Base-by-base conservation (phyloP, 805 yeast species). In the Hermanozyma aechmeae region DNA sequence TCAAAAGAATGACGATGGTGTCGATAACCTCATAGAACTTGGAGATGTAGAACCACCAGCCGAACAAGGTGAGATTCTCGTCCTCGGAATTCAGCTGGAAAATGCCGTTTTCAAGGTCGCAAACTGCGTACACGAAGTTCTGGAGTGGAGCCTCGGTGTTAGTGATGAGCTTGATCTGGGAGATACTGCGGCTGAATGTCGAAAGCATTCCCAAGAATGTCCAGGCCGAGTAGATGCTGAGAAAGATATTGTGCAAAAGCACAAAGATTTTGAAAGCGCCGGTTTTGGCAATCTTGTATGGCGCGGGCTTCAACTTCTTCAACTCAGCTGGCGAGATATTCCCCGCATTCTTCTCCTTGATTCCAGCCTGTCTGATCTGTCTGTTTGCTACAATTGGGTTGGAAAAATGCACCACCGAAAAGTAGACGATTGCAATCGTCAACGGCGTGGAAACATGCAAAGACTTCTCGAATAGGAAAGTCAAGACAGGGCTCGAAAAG, bases 11-110 rank as follows among this genome's bases (percentile, higher is more conserved):
- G 40, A 79, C 73, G 20, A 70, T 50, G 4, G 86, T 79, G 51
- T 79, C 86, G 12, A 79, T 41, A 24, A 79, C 77, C 52, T 79
- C 86, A 46, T 79, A 79, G 43, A 72, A 79, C 53, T 79, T 79
- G 38, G 81, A 73, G 25, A 79, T 49, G 50, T 79, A 79, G 48
- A 79, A 79, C 60, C 74, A 65, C 58, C 71, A 79, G 5, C 80
- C 80, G 48, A 64, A 76, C 42, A 69, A 64, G 17, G 68, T 56
- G 42, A 78, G 61, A 22, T 77, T 55, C 33, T 39, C 45, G 25
- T 31, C 52, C 29, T 28, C 45, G 4, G 35, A 26, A 39, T 15
- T 20, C 16, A 15, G 13, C 28, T 35, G 37, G 70, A 80, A 78
- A 28, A 78, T 62, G 4, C 84, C 82, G 36, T 67, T 66, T 24